Evolutionary conservation across 768 basidiomycete species (phyloP).

Genomic region (Rhodotorula diobovata): DNA sequence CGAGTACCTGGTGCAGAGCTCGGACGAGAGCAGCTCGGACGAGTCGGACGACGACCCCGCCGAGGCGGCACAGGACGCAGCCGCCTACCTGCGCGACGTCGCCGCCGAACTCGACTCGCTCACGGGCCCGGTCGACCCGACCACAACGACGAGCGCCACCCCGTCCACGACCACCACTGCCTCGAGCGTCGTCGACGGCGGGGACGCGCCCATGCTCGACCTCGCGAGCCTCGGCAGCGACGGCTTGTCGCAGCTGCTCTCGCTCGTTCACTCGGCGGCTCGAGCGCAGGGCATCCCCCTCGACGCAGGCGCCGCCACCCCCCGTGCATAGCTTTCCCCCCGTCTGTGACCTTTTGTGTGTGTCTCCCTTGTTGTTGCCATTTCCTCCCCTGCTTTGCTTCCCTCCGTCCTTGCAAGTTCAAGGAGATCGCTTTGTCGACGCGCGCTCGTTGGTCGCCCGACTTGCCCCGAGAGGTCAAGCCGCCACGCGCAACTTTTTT

Average conservation of each 20-base stretch:
- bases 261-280: conserved; percentile 4
- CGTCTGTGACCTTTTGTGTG: not conserved
- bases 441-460: too few relatives aligned
- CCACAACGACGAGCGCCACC: too few relatives aligned
- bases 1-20: conserved; percentile 15
- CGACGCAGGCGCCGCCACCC: not conserved
- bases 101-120: conserved; percentile 9
- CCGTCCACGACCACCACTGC: too few relatives aligned
- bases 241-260: not conserved
- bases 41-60: not conserved
- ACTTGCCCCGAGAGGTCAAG: too few relatives aligned
- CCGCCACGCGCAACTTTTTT: too few relatives aligned
- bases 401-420: not conserved
- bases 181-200: too few relatives aligned
- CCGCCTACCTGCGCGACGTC: not conserved
- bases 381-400: not conserved
- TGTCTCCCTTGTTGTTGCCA: not conserved
- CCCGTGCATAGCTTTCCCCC: not conserved
- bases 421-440: too few relatives aligned
- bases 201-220: not conserved
- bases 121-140: not conserved
- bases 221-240: not conserved
- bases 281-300: conserved; percentile 9
- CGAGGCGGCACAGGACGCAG: not conserved
- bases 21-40: conserved; percentile 2